phyloP scores from a whole-genome alignment of 208 protist species.

The Leptomonas pyrrhocoris region DNA sequence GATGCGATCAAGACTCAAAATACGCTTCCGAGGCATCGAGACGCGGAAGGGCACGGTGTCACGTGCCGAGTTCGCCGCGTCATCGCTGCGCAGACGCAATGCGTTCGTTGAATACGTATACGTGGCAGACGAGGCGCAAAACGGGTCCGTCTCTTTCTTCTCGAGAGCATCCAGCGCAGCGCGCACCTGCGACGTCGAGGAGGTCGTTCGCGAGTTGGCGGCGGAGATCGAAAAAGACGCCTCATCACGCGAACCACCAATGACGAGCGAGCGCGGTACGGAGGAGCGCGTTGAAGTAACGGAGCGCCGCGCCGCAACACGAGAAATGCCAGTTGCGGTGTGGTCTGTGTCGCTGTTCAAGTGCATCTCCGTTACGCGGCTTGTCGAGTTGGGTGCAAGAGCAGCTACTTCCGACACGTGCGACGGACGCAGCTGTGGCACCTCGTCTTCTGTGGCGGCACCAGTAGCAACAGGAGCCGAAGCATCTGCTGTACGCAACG shows the following conservation, averaged over 20 bases:
- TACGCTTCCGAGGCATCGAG: constrained; percentile 18
- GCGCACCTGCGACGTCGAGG: constrained; percentile 9
- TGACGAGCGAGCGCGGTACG: constrained; percentile 11
- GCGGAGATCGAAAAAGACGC: neutral
- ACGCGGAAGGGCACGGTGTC: constrained; percentile 33
- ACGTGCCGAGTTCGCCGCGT: constrained; percentile 3
- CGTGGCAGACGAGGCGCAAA: neutral
- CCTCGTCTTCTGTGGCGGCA: constrained; percentile 3
- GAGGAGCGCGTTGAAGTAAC: neutral
- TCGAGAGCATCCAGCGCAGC: constrained; percentile 5
- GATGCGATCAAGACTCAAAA: constrained; percentile 3
- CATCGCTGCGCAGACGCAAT: constrained; percentile 5
- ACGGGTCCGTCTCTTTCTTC: neutral
- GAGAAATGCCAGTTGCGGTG: neutral
- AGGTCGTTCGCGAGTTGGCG: neutral
- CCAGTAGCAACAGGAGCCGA: too few relatives aligned
- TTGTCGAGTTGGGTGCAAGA: neutral
- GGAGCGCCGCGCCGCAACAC: constrained; percentile 3
- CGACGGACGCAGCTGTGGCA: constrained; percentile 24
- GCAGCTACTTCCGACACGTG: neutral
- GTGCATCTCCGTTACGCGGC: constrained; percentile 4
- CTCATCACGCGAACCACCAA: constrained; percentile 1
- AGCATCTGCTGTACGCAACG: neutral
- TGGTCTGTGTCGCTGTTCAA: neutral
- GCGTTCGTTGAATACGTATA: neutral